Evolutionary conservation across 768 basidiomycete species (phyloP).

Genomic region (Suillus paluster): DNA sequence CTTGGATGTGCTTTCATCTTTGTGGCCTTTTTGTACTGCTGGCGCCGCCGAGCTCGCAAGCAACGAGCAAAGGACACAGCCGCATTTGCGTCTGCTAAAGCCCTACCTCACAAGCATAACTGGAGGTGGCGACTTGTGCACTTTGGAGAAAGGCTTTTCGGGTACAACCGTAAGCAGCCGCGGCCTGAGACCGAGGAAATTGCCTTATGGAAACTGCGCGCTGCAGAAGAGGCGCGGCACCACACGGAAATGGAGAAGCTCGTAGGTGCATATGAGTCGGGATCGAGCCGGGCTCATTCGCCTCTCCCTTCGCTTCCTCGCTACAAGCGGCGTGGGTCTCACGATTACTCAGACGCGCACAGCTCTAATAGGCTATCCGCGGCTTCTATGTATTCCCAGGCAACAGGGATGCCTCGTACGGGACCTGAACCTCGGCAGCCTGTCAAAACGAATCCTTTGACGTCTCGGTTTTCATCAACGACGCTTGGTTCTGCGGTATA

Average conservation of each 20-base stretch:
- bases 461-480: constrained; percentile 54
- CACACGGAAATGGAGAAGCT: constrained; percentile 56
- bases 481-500: constrained; percentile 44
- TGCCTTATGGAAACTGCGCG: constrained; percentile 52
- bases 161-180: constrained; percentile 39
- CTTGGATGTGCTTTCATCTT: constrained; percentile 83
- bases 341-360: constrained; percentile 24
- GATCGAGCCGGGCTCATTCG: constrained; percentile 47
- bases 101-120: constrained; percentile 46
- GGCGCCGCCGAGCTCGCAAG: constrained; percentile 72
- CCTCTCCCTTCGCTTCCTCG: constrained; percentile 43
- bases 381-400: constrained; percentile 68
- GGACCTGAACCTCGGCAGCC: constrained; percentile 79
- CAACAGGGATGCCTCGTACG: constrained; percentile 63
- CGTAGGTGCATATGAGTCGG: constrained; percentile 47
- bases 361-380: constrained; percentile 44
- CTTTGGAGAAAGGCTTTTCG: constrained; percentile 64
- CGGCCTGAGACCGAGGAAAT: constrained; percentile 48
- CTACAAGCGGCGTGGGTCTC: constrained; percentile 26
- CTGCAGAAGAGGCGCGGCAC: constrained; percentile 55
- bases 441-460: constrained; percentile 50
- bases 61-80: constrained; percentile 69
- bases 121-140: constrained; percentile 64
- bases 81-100: constrained; percentile 63
- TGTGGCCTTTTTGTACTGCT: constrained; percentile 64